Percentiles rank a stretch among this genome's conserved stretches.
These are phyloP conservation scores for Cryptococcus maquisensis DNA, from an alignment of 1,284 basidiomycete genomes.

Conservation along the genomic window DNA sequence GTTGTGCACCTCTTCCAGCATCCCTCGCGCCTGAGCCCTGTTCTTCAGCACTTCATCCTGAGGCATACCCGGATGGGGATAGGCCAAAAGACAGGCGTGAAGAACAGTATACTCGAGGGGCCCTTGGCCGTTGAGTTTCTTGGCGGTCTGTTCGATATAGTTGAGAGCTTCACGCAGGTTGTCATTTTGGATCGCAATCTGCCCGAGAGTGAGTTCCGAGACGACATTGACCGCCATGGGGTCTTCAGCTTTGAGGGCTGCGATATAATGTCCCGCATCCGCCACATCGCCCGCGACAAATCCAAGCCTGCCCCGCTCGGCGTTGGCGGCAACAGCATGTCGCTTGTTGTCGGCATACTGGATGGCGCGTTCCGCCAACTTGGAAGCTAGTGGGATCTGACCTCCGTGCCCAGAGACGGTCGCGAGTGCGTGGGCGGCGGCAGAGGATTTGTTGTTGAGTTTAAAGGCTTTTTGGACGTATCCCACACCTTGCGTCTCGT, in stretches of 20 bases:
- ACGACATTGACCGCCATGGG: slow-evolving; percentile 60
- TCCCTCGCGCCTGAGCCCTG: slow-evolving; percentile 66
- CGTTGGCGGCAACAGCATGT: slow-evolving; percentile 73
- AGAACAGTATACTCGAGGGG: slow-evolving; percentile 75
- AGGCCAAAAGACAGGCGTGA: slow-evolving; percentile 77
- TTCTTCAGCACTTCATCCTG: slow-evolving; percentile 68
- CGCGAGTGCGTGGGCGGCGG: slow-evolving; percentile 34
- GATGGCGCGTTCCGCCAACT: slow-evolving; percentile 84
- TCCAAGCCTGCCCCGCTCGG: slow-evolving; percentile 68
- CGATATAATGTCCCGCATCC: slow-evolving; percentile 69
- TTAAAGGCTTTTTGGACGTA: slow-evolving; percentile 39
- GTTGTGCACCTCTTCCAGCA: slow-evolving; percentile 71
- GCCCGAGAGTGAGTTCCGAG: slow-evolving; percentile 76
- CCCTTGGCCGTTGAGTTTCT: slow-evolving; percentile 41
- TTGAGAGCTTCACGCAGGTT: slow-evolving; percentile 59
- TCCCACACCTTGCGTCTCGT: slow-evolving; percentile 33
- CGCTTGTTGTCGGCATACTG: slow-evolving; percentile 85
- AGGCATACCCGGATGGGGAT: slow-evolving; percentile 71
- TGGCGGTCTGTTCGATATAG: slow-evolving; percentile 70
- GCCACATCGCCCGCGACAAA: slow-evolving; percentile 61
- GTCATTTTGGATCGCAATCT: slow-evolving; percentile 76
- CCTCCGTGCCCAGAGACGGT: slow-evolving; percentile 30
- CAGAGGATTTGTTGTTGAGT: slow-evolving; percentile 38
- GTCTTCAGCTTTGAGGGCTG: slow-evolving; percentile 66
- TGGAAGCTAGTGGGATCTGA: slow-evolving; percentile 62